Percentiles rank a stretch among this genome's conserved stretches.
These are phyloP conservation scores for Aphanocladium album DNA, from an alignment of 2,329 filamentous ascomycete species.

Conservation along the genomic window DNA sequence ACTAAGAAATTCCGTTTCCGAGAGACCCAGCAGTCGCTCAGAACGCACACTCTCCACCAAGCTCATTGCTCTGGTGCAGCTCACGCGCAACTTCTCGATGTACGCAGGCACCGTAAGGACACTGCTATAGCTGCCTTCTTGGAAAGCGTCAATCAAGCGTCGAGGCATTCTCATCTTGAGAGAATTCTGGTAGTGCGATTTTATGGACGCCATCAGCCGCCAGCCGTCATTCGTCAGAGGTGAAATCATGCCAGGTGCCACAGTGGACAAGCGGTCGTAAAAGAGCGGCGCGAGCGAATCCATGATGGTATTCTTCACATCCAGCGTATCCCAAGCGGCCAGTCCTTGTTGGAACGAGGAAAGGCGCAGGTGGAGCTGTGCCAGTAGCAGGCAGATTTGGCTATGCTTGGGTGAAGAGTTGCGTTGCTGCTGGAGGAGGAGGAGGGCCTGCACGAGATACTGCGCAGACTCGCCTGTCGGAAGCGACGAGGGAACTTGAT, in stretches of 20 bases:
- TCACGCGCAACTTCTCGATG: slow-evolving; percentile 39
- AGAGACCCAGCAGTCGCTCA: slow-evolving; percentile 37
- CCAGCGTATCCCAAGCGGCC: slow-evolving; percentile 45
- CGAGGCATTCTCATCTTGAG: slow-evolving; percentile 42
- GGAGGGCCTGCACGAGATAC: slow-evolving; percentile 42
- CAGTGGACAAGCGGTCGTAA: slow-evolving; percentile 49
- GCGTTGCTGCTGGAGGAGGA: slow-evolving; percentile 47
- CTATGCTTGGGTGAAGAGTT: slow-evolving; percentile 40
- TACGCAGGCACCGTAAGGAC: slow-evolving; percentile 43
- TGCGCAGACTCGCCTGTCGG: slow-evolving; percentile 19
- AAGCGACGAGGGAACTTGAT: not conserved
- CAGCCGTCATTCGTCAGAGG: slow-evolving; percentile 27
- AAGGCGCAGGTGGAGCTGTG: slow-evolving; percentile 47
- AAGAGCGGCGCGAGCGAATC: slow-evolving; percentile 51
- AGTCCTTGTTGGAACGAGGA: slow-evolving; percentile 44
- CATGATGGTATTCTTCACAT: slow-evolving; percentile 53
- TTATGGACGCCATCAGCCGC: slow-evolving; percentile 37
- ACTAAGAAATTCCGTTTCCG: slow-evolving; percentile 36
- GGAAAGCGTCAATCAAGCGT: slow-evolving; percentile 41
- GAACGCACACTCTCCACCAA: slow-evolving; percentile 47
- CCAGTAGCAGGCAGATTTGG: slow-evolving; percentile 43
- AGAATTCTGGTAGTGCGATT: slow-evolving; percentile 41
- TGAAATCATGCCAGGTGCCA: slow-evolving; percentile 39
- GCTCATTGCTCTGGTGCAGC: slow-evolving; percentile 49
- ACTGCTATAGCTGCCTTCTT: slow-evolving; percentile 46